Percentiles rank a stretch among this genome's conserved stretches.
These are phyloP conservation scores for Aspergillus niger DNA, from an alignment of 2,329 filamentous ascomycete species.

Conservation along the genomic window DNA sequence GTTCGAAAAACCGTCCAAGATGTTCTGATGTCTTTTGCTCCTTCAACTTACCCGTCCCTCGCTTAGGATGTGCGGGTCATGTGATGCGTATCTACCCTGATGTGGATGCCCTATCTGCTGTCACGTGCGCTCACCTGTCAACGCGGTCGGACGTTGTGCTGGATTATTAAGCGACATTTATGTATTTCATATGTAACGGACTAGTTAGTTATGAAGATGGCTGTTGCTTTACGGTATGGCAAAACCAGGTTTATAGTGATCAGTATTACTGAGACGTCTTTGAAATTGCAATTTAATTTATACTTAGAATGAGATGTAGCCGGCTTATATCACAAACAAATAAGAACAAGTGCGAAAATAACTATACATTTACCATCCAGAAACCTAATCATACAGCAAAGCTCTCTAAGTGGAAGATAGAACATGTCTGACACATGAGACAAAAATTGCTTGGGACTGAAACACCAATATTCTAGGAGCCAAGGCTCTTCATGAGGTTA, in stretches of 20 bases:
- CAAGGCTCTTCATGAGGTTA: slow-evolving; percentile 35
- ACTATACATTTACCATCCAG: slow-evolving; percentile 32
- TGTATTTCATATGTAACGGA: too few relatives aligned
- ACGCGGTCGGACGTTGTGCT: background rate
- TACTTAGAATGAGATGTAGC: slow-evolving; percentile 5
- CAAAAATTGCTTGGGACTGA: slow-evolving; percentile 1
- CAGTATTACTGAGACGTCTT: too few relatives aligned
- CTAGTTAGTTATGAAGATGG: too few relatives aligned
- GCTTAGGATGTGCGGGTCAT: slow-evolving; percentile 30
- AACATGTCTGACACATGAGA: background rate
- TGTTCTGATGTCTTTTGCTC: slow-evolving; percentile 5
- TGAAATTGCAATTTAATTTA: background rate
- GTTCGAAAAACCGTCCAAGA: slow-evolving; percentile 24
- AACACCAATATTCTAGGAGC: slow-evolving; percentile 12
- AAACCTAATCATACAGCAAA: slow-evolving; percentile 39
- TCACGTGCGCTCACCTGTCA: slow-evolving; percentile 6
- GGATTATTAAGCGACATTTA: slow-evolving; percentile 8
- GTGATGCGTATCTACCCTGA: background rate
- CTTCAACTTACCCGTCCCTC: slow-evolving; percentile 17
- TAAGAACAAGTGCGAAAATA: slow-evolving; percentile 21
- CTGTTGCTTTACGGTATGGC: too few relatives aligned
- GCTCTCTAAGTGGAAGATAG: slow-evolving; percentile 13
- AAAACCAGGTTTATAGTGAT: too few relatives aligned
- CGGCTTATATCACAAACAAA: slow-evolving; percentile 32
- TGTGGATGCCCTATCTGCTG: background rate